A percentile compares a stretch with the other conserved stretches of the same genome.
Conservation (phyloP, 2,329 filamentous ascomycete genomes). For the Sordariomycetes sp. region DNA sequence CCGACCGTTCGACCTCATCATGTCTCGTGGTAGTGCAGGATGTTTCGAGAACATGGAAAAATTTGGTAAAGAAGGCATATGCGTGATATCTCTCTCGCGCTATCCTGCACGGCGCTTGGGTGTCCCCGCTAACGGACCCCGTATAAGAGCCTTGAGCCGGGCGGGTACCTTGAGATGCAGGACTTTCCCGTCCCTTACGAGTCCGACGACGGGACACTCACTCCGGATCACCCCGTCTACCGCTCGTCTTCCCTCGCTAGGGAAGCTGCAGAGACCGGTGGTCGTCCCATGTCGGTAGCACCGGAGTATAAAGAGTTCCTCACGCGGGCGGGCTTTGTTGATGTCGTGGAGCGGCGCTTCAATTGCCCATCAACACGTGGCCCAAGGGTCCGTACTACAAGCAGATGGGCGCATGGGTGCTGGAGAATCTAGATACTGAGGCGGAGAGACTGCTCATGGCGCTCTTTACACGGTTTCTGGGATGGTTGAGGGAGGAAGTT, state of each 20-base stretch:
- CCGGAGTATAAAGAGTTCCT: conserved; percentile 11
- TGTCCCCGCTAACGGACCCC: conserved; percentile 16
- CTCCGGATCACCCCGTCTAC: conserved; percentile 11
- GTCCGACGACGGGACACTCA: conserved; percentile 17
- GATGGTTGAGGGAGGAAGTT: conserved; percentile 19
- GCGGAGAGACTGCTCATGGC: conserved; percentile 21
- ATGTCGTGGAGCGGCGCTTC: conserved; percentile 10
- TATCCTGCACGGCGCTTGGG: conserved; percentile 28
- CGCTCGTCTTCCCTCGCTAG: conserved; percentile 15
- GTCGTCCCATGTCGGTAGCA: conserved; percentile 14
- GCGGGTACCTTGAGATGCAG: conserved; percentile 26
- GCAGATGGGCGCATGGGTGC: conserved; percentile 25
- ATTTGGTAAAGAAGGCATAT: not conserved
- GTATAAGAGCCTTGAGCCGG: conserved; percentile 36
- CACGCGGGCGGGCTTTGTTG: conserved; percentile 13
- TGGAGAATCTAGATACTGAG: conserved; percentile 18
- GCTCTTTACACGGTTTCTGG: conserved; percentile 21
- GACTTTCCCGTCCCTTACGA: conserved; percentile 22
- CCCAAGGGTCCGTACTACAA: conserved; percentile 28
- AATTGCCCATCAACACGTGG: conserved; percentile 29
- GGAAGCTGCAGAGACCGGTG: conserved; percentile 14
- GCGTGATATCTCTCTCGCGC: not conserved
- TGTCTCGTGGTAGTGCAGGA: conserved; percentile 35
- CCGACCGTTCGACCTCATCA: conserved; percentile 43
- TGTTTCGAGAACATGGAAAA: not conserved